Conservation (phyloP, 371 early-diverging fungal genomes). For the Mucor piriformis region DNA sequence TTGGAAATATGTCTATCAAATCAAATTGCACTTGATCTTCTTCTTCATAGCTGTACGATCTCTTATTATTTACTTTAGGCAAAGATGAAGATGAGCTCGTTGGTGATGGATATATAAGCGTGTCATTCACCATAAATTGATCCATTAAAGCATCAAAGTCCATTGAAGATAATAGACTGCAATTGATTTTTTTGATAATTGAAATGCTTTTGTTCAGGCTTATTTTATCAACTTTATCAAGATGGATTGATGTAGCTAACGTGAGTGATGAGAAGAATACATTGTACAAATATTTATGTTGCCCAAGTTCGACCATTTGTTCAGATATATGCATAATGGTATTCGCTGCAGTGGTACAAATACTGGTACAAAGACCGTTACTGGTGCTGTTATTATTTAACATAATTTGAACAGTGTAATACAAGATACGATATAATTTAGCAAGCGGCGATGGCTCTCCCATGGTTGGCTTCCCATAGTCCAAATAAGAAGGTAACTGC, state of each 20-base stretch:
- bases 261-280: slow-evolving; percentile 30
- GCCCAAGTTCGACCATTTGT: slow-evolving; percentile 36
- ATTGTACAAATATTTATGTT: slow-evolving; percentile 30
- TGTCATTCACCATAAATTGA: slow-evolving; percentile 11
- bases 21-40: slow-evolving; percentile 2
- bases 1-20: slow-evolving; percentile 4
- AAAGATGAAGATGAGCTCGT: background rate
- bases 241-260: slow-evolving; percentile 29
- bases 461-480: slow-evolving; percentile 26
- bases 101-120: slow-evolving; percentile 2
- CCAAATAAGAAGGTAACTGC: slow-evolving; percentile 42
- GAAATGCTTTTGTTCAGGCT: slow-evolving; percentile 12
- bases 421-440: slow-evolving; percentile 43
- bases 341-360: slow-evolving; percentile 39
- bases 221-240: slow-evolving; percentile 15
- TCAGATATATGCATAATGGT: slow-evolving; percentile 46
- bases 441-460: slow-evolving; percentile 34
- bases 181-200: slow-evolving; percentile 22
- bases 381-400: slow-evolving; percentile 12
- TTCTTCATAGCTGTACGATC: background rate
- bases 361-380: slow-evolving; percentile 10
- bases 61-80: background rate
- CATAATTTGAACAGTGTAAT: slow-evolving; percentile 49
- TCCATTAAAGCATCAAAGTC: slow-evolving; percentile 24
- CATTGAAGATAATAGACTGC: slow-evolving; percentile 7